Conservation (phyloP, 2,329 filamentous ascomycete genomes). For the Zasmidium citrigriseum region DNA sequence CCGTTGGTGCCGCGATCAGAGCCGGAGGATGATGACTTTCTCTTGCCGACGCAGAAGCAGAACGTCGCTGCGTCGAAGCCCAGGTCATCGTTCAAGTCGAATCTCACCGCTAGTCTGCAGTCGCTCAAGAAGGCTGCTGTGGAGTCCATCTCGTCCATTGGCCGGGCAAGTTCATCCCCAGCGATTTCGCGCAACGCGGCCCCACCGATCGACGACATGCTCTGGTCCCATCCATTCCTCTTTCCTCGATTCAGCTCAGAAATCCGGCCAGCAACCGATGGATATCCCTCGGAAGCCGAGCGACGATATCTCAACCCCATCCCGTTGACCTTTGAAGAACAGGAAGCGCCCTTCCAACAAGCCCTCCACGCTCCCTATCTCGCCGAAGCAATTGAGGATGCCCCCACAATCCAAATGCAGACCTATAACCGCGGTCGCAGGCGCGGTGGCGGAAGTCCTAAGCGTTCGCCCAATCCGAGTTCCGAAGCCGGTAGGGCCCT, state of each 20-base stretch:
- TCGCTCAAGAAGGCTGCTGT: constrained; percentile 61
- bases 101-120: constrained; percentile 63
- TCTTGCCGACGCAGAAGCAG: constrained; percentile 28
- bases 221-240: constrained; percentile 60
- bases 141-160: constrained; percentile 61
- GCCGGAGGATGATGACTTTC: constrained; percentile 33
- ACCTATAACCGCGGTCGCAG: constrained; percentile 50
- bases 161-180: constrained; percentile 35
- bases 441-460: constrained; percentile 36
- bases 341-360: constrained; percentile 38
- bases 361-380: constrained; percentile 38
- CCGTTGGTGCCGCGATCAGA: constrained; percentile 51
- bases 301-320: constrained; percentile 63
- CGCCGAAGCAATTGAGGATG: constrained; percentile 38
- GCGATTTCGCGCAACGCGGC: constrained; percentile 15
- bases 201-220: constrained; percentile 52
- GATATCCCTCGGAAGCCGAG: constrained; percentile 56
- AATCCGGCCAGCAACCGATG: constrained; percentile 57
- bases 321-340: constrained; percentile 40
- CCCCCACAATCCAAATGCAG: constrained; percentile 63
- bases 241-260: constrained; percentile 62
- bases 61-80: constrained; percentile 42
- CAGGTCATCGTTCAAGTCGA: constrained; percentile 60
- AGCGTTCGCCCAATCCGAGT: constrained; percentile 40
- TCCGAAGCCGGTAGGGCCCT: constrained; percentile 47